Conservation (phyloP, 2,329 filamentous ascomycete genomes). For the Davidsoniella australis region DNA sequence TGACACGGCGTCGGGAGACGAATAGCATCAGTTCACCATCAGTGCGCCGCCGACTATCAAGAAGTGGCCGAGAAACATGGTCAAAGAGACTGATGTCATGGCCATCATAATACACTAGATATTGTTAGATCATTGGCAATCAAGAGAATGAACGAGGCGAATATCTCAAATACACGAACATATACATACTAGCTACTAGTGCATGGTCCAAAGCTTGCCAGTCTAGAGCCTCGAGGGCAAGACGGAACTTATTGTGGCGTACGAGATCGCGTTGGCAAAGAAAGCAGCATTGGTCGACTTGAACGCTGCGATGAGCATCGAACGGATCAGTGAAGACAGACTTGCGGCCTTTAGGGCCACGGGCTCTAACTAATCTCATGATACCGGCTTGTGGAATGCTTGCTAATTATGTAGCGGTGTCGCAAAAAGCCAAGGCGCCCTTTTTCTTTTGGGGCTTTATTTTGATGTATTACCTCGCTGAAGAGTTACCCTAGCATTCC, state of each 20-base stretch:
- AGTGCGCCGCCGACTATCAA: slow-evolving; percentile 7
- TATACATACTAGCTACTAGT: slow-evolving; percentile 8
- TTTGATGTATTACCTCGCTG: too few relatives aligned
- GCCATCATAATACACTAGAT: slow-evolving; percentile 10
- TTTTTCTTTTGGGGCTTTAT: too few relatives aligned
- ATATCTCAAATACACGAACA: background rate
- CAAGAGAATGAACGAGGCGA: background rate
- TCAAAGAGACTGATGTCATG: slow-evolving; percentile 10
- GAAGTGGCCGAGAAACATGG: slow-evolving; percentile 4
- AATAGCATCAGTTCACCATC: slow-evolving; percentile 9
- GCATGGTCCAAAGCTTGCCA: slow-evolving; percentile 1
- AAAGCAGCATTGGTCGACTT: slow-evolving; percentile 12
- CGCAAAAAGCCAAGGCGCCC: too few relatives aligned
- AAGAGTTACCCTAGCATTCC: too few relatives aligned
- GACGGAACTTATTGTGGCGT: slow-evolving; percentile 7
- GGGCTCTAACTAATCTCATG: background rate
- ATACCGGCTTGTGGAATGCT: too few relatives aligned
- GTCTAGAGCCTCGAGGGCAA: slow-evolving; percentile 3
- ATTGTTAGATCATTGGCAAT: background rate
- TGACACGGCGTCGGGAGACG: slow-evolving; percentile 6
- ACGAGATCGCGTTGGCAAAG: slow-evolving; percentile 9
- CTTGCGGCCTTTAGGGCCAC: slow-evolving; percentile 3
- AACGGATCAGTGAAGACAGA: slow-evolving; percentile 9
- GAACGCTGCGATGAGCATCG: slow-evolving; percentile 10
- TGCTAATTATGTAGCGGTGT: too few relatives aligned